These are phyloP conservation scores for Gastrolobium bilobum DNA, from an alignment of 306 rosid species.

Conservation along the genomic window DNA sequence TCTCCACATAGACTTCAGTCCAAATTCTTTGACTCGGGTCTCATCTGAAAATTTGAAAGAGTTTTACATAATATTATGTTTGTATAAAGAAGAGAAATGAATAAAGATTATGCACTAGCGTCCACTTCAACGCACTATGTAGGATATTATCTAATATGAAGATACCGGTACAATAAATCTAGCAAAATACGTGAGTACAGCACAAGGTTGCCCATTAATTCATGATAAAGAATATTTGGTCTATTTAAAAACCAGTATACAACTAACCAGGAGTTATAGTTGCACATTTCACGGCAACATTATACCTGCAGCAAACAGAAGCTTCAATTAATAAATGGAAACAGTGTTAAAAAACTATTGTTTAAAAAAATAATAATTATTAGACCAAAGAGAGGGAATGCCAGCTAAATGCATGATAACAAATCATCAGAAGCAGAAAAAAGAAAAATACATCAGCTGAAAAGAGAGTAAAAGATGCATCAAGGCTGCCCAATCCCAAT, in stretches of 20 bases:
- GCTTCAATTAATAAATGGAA: slow-evolving; percentile 32
- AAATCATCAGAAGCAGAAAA: slow-evolving; percentile 17
- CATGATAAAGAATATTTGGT: slow-evolving; percentile 17
- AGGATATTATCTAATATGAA: slow-evolving; percentile 30
- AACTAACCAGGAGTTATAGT: slow-evolving; percentile 94
- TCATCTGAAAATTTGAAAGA: slow-evolving; percentile 71
- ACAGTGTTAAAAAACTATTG: neutral
- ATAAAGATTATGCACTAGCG: slow-evolving; percentile 24
- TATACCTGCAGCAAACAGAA: slow-evolving; percentile 68
- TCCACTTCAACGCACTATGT: slow-evolving; percentile 29
- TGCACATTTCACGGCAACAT: slow-evolving; percentile 97
- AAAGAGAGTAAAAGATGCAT: slow-evolving; percentile 22
- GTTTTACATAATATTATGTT: slow-evolving; percentile 1
- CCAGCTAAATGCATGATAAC: neutral
- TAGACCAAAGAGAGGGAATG: slow-evolving; percentile 17
- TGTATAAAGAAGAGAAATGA: slow-evolving; percentile 17
- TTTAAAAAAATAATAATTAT: neutral
- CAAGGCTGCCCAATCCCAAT: slow-evolving; percentile 5
- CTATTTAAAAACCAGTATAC: slow-evolving; percentile 34
- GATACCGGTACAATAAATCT: neutral
- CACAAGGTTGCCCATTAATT: slow-evolving; percentile 12
- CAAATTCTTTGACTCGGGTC: slow-evolving; percentile 92
- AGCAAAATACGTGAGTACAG: neutral
- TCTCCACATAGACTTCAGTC: slow-evolving; percentile 98
- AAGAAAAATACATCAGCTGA: neutral